Evolutionary conservation across 2,329 filamentous ascomycete genomes (phyloP).

Genomic region (Clarireedia sp.): DNA sequence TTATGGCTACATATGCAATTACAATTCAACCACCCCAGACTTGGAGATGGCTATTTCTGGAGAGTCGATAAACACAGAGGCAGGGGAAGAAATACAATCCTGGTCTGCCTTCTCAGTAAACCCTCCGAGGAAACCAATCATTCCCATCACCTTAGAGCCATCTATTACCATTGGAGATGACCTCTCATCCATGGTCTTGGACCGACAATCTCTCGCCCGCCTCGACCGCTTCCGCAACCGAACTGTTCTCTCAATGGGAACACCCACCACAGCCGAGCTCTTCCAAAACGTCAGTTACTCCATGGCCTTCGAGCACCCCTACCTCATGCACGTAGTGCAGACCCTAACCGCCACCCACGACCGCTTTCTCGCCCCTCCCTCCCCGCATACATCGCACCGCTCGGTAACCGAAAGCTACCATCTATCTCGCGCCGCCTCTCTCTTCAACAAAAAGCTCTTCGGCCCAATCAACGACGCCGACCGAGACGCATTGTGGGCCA

Average conservation of each 20-base stretch:
- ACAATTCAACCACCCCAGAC: slow-evolving; percentile 29
- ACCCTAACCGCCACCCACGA: slow-evolving; percentile 47
- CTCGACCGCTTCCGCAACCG: slow-evolving; percentile 36
- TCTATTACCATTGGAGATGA: background rate
- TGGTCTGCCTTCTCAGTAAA: background rate
- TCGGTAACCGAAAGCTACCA: slow-evolving; percentile 36
- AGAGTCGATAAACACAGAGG: background rate
- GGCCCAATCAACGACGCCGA: slow-evolving; percentile 31
- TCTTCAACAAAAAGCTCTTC: slow-evolving; percentile 40
- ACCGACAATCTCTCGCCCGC: slow-evolving; percentile 26
- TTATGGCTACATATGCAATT: slow-evolving; percentile 44
- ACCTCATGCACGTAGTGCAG: slow-evolving; percentile 43
- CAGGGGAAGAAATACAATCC: background rate
- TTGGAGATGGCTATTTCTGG: slow-evolving; percentile 25
- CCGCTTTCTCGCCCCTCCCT: slow-evolving; percentile 31
- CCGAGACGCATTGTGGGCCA: slow-evolving; percentile 42
- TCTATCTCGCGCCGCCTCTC: slow-evolving; percentile 38
- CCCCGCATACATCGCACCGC: slow-evolving; percentile 18
- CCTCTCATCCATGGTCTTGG: slow-evolving; percentile 1
- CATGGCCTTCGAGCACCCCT: background rate
- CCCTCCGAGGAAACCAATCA: background rate
- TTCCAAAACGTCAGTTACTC: slow-evolving; percentile 32
- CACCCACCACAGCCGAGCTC: slow-evolving; percentile 23
- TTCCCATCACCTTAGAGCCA: background rate
- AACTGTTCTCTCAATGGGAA: slow-evolving; percentile 36